Base-by-base conservation (phyloP, 208 protist genomes). In the Acanthamoeba sp. region DNA sequence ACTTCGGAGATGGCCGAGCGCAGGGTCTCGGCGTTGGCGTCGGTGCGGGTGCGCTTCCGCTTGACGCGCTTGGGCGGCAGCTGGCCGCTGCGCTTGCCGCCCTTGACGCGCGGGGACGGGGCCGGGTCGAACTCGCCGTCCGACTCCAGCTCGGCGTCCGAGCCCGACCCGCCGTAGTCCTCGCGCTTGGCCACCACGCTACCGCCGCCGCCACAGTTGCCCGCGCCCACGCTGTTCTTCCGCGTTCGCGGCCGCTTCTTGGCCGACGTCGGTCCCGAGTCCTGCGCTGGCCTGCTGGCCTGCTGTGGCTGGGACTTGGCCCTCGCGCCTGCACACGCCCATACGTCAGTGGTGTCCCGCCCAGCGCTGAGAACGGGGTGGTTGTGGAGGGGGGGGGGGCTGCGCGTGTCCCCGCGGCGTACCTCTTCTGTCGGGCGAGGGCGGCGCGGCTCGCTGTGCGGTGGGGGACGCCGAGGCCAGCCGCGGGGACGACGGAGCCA, bases 111-210 rank as follows among this genome's bases (percentile, higher is more conserved):
- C 32, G 84, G 84, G 6, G 78, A 84, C 36, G 73, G 18, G 36
- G 82, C 84, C 32, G 84, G 84, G n/a, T 91, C 84, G n/a, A 91
- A 91, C 84, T 91, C 84, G 34, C 84, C 84, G 52, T 91, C 84
- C 22, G 84, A 91, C 29, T 71, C 84, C 10, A 62, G 34, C 38
- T 91, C 84, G 24, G 5, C 55, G 5, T 91, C 84, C 2, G 55
- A 71, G 9, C 64, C 12, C 64, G 64, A 73, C 24, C n/a, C n/a
- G n/a, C n/a, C n/a, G 45, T 50, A 50, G 45, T 50, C 45, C 45
- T 50, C 45, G 45, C 45, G 45, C 12, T 50, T 50, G 45, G 45
- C 12, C 45, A 50, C 45, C 45, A 50, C 45, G 45, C 45, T n/a
- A n/a, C n/a, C n/a, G n/a, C n/a, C n/a, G n/a, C n/a, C n/a, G n/a